Conservation (phyloP, 306 rosid genomes). For the Acmispon strigosus region DNA sequence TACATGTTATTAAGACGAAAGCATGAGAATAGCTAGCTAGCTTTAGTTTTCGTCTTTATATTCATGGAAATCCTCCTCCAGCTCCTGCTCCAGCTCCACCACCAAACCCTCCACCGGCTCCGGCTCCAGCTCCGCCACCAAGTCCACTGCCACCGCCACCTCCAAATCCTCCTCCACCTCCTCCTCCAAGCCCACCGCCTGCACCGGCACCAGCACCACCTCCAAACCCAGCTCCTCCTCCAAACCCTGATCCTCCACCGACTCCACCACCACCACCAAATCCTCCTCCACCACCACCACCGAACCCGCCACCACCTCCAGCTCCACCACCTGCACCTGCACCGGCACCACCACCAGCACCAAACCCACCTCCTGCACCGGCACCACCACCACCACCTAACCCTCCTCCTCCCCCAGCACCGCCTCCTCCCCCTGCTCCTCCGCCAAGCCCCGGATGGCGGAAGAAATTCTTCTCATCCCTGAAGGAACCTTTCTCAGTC, state of each 20-base stretch:
- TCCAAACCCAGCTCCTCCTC: slow-evolving; percentile 40
- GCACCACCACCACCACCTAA: slow-evolving; percentile 59
- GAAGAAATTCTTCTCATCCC: slow-evolving; percentile 37
- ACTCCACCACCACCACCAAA: slow-evolving; percentile 37
- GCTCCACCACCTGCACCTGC: slow-evolving; percentile 37
- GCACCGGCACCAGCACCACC: slow-evolving; percentile 30
- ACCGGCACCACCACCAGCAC: slow-evolving; percentile 38
- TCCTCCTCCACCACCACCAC: slow-evolving; percentile 40
- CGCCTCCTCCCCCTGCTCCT: slow-evolving; percentile 53
- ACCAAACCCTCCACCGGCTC: slow-evolving; percentile 60
- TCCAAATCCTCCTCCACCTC: slow-evolving; percentile 46
- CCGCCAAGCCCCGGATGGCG: slow-evolving; percentile 39
- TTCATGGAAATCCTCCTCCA: slow-evolving; percentile 65
- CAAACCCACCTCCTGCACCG: slow-evolving; percentile 40
- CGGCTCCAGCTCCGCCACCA: slow-evolving; percentile 39
- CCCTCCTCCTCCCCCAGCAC: slow-evolving; percentile 52
- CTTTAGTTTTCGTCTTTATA: neutral
- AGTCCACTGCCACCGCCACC: slow-evolving; percentile 30
- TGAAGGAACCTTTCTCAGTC: slow-evolving; percentile 21
- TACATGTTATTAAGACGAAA: neutral
- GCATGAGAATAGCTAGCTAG: no score
- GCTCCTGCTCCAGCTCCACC: slow-evolving; percentile 43
- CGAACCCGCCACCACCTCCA: slow-evolving; percentile 34
- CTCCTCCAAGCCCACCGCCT: slow-evolving; percentile 40
- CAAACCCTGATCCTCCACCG: slow-evolving; percentile 46